Conservation (phyloP, 2,329 filamentous ascomycete genomes). For the Fusarium sp. region DNA sequence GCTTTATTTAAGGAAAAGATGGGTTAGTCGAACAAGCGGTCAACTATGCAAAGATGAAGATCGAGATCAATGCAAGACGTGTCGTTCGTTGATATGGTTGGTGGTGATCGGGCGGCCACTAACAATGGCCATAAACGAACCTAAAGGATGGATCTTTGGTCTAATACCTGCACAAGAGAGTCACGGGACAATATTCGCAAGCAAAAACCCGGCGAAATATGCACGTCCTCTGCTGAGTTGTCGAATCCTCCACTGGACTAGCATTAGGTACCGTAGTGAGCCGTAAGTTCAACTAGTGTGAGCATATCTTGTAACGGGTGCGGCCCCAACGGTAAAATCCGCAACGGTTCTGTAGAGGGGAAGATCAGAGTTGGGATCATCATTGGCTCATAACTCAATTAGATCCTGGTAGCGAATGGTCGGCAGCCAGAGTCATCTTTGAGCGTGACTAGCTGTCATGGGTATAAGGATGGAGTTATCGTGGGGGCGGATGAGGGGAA, state of each 20-base stretch:
- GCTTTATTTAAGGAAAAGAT: not conserved
- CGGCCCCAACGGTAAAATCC: constrained; percentile 16
- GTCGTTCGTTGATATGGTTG: constrained; percentile 18
- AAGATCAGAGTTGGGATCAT: not conserved
- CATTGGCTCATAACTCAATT: constrained; percentile 26
- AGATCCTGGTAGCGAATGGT: constrained; percentile 14
- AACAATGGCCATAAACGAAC: not conserved
- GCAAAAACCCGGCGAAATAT: constrained; percentile 9
- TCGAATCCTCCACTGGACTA: constrained; percentile 6
- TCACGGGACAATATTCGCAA: constrained; percentile 30
- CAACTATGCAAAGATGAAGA: constrained; percentile 7
- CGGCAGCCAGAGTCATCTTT: constrained; percentile 18
- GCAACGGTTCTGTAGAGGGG: constrained; percentile 18
- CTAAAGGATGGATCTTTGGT: not conserved
- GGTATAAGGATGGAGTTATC: constrained; percentile 2
- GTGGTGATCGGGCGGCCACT: constrained; percentile 11
- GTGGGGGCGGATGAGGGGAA: constrained; percentile 18
- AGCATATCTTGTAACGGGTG: constrained; percentile 14
- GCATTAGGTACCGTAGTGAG: constrained; percentile 8
- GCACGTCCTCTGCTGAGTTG: constrained; percentile 30
- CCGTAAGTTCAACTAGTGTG: constrained; percentile 12
- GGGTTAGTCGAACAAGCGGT: constrained; percentile 15
- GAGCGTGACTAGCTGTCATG: constrained; percentile 14
- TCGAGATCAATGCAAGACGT: constrained; percentile 16
- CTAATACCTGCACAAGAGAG: constrained; percentile 26